These are phyloP conservation scores for Lipomyces spencermartinsiae DNA, from an alignment of 805 yeast species.

Conservation along the genomic window DNA sequence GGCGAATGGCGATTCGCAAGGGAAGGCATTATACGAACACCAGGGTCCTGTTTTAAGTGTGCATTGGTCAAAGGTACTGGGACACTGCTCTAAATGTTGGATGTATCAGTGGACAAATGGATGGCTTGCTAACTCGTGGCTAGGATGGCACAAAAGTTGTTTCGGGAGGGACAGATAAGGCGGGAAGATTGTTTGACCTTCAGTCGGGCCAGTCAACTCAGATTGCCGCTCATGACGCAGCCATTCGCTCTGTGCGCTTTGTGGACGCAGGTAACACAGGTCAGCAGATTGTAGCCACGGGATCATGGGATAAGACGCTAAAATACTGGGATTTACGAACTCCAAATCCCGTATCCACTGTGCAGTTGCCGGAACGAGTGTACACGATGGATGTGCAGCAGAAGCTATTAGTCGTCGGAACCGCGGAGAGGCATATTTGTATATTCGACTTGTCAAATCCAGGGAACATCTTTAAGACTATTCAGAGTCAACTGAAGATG, in stretches of 20 bases:
- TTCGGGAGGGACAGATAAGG: slow-evolving; percentile 91
- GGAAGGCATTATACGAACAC: slow-evolving; percentile 88
- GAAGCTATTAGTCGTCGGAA: slow-evolving; percentile 86
- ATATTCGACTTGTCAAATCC: slow-evolving; percentile 81
- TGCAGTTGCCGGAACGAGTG: slow-evolving; percentile 87
- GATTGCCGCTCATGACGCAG: slow-evolving; percentile 82
- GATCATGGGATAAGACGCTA: slow-evolving; percentile 96
- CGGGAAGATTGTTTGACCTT: slow-evolving; percentile 81
- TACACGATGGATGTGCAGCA: slow-evolving; percentile 86
- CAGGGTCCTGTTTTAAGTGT: slow-evolving; percentile 84
- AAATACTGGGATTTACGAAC: slow-evolving; percentile 94
- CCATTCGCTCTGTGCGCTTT: slow-evolving; percentile 75
- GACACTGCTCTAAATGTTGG: background rate
- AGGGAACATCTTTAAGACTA: slow-evolving; percentile 74
- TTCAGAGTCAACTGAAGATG: slow-evolving; percentile 81
- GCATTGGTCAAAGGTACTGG: slow-evolving; percentile 65
- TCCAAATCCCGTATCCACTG: slow-evolving; percentile 75
- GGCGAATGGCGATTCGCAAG: slow-evolving; percentile 77
- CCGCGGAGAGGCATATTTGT: slow-evolving; percentile 85
- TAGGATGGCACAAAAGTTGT: slow-evolving; percentile 85
- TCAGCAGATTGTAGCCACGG: slow-evolving; percentile 79
- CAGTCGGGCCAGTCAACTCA: slow-evolving; percentile 82
- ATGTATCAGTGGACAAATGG: background rate
- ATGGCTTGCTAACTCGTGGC: background rate
- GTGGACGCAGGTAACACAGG: slow-evolving; percentile 87